Evolutionary conservation across 192 early-diverging fungal species (phyloP), one percentile per base, ranked within the genome.

Genomic region (Coemansia pectinata): DNA sequence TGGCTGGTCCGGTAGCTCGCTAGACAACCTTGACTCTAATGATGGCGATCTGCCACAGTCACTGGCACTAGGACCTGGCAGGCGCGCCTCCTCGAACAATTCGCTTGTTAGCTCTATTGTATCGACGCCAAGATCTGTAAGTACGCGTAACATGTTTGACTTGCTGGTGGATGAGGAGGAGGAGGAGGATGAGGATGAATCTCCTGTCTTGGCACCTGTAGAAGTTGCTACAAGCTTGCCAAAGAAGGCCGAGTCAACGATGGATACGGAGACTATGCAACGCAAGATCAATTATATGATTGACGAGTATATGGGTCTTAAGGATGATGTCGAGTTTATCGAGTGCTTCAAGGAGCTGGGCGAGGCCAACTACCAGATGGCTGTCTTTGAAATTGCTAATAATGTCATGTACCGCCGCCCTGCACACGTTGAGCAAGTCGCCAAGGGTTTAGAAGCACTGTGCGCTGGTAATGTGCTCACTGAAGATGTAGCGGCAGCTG

Each of bases 291-390:
- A 73, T 23, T 83, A 84, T 31, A 82, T 84, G 34, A 58, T 89
- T n/a, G 69, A 77, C 34, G 89, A 90, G 72, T 91, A 83, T 66
- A 69, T 85, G 42, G 70, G 69, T 5, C 55, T 87, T 27, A 72
- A 62, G 60, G 77, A 85, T 70, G 73, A 83, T 48, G 52, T 70
- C 27, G 88, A 91, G 60, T 62, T 91, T 58, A 58, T 83, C 42
- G 63, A 68, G 21, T 85, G 85, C 47, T 60, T 89, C 17, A 85
- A 88, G 73, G 91, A 90, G 41, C 67, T 90, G 47, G 81, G 79
- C 25, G 82, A 85, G 44, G 75, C 69, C 52, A 73, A 75, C 11
- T 65, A 82, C 58, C 84, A 87, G 76, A 76, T 70, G 0, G 76
- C 85, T 23, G 77, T 85, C 36, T 77, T 88, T 12, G 76, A 73